A percentile compares a stretch with the other conserved stretches of the same genome.
Evolutionary conservation across 805 yeast species (phyloP).

Genomic region (Teunomyces gatunensis): DNA sequence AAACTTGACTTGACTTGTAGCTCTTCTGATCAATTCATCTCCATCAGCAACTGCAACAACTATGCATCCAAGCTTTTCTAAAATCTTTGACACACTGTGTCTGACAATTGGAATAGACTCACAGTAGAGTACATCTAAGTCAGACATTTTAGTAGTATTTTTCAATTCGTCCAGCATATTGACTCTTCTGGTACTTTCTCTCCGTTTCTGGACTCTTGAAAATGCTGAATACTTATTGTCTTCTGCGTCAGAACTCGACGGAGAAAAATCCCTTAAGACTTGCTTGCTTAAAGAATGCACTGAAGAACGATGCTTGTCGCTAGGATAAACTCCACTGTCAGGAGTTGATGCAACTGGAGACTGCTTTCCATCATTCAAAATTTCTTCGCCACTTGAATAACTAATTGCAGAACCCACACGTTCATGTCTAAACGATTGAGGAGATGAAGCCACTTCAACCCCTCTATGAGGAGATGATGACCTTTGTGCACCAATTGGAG

Average conservation of each 20-base stretch:
- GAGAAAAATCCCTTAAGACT: constrained; percentile 32
- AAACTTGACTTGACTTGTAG: constrained; percentile 79
- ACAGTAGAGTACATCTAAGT: constrained; percentile 72
- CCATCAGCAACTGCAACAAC: constrained; percentile 77
- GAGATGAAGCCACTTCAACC: constrained; percentile 17
- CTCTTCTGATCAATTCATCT: constrained; percentile 76
- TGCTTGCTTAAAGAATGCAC: constrained; percentile 27
- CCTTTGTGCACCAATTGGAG: constrained; percentile 13
- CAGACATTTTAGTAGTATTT: constrained; percentile 11
- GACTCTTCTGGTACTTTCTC: constrained; percentile 47
- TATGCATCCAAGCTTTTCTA: constrained; percentile 72
- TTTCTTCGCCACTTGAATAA: constrained; percentile 33
- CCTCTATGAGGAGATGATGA: constrained; percentile 28
- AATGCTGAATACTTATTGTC: constrained; percentile 52
- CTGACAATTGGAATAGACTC: constrained; percentile 85
- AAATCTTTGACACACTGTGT: constrained; percentile 58
- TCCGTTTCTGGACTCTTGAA: constrained; percentile 49
- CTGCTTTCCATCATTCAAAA: constrained; percentile 9
- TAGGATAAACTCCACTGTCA: constrained; percentile 1
- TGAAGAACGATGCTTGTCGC: constrained; percentile 19
- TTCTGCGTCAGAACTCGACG: constrained; percentile 68
- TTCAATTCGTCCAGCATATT: constrained; percentile 6
- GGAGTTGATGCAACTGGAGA: constrained; percentile 10
- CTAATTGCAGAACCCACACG: constrained; percentile 31
- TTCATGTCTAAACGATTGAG: constrained; percentile 24